These are phyloP conservation scores for Botryotinia convoluta DNA, from an alignment of 2,329 filamentous ascomycete genomes.

Conservation along the genomic window DNA sequence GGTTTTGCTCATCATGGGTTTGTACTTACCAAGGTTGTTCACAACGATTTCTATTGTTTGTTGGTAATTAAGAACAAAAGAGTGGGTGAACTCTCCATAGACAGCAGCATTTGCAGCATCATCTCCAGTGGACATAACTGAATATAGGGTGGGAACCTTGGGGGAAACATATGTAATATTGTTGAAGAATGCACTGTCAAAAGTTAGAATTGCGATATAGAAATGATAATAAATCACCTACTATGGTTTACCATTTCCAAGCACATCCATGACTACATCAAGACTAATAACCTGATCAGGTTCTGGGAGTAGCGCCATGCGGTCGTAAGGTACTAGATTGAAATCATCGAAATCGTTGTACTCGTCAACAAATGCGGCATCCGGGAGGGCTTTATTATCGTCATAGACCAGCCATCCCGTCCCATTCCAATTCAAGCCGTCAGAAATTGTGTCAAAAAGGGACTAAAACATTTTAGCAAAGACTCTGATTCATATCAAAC, in stretches of 20 bases:
- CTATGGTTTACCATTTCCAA: constrained; percentile 67
- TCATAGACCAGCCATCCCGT: constrained; percentile 65
- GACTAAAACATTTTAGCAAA: constrained; percentile 41
- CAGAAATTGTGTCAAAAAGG: constrained; percentile 64
- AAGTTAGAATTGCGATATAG: constrained; percentile 1
- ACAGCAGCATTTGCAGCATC: constrained; percentile 55
- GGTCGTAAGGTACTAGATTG: constrained; percentile 66
- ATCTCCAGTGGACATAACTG: constrained; percentile 55
- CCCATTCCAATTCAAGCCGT: constrained; percentile 64
- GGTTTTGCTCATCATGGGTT: too few species aligned
- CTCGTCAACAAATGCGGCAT: constrained; percentile 55
- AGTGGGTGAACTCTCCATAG: constrained; percentile 65
- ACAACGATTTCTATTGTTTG: constrained; percentile 71
- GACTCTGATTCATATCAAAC: background rate
- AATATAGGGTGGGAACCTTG: constrained; percentile 67
- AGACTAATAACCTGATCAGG: constrained; percentile 64
- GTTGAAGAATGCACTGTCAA: constrained; percentile 53
- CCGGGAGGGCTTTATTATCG: constrained; percentile 44
- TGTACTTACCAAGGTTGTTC: constrained; percentile 57
- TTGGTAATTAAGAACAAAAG: constrained; percentile 66
- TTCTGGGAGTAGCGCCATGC: constrained; percentile 55
- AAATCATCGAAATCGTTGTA: constrained; percentile 74
- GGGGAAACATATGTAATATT: constrained; percentile 61
- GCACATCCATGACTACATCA: constrained; percentile 63
- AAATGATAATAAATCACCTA: constrained; percentile 38